A percentile compares a stretch with the other conserved stretches of the same genome.
phyloP scores from a whole-genome alignment of 345 rosid genomes.

The Arabis alpina region DNA sequence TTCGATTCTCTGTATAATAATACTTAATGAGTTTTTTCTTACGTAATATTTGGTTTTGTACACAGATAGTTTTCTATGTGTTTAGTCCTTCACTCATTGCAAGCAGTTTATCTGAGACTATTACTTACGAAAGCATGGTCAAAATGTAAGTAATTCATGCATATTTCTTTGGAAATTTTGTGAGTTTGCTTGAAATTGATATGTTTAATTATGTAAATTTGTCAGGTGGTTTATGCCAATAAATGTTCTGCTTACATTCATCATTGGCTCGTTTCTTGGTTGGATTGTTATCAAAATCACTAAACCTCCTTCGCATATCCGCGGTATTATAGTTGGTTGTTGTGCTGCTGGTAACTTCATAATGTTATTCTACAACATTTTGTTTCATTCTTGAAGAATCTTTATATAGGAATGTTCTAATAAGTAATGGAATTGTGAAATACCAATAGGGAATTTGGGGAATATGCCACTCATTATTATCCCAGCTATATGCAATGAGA shows the following conservation, averaged over 20 bases:
- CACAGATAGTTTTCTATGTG: constrained; percentile 61
- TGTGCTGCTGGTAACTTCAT: constrained; percentile 38
- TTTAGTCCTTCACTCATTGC: constrained; percentile 65
- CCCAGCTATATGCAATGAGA: constrained; percentile 74
- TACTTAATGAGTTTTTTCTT: not conserved
- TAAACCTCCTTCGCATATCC: constrained; percentile 52
- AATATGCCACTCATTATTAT: constrained; percentile 65
- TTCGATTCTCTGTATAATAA: not conserved
- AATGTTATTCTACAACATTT: not conserved
- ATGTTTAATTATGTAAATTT: too few species aligned
- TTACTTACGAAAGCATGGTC: constrained; percentile 55
- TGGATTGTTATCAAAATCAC: constrained; percentile 59
- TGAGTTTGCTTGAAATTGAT: too few species aligned
- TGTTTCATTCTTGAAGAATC: not conserved
- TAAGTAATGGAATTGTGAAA: not conserved
- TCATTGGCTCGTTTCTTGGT: constrained; percentile 57
- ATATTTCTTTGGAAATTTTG: too few species aligned
- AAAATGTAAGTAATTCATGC: constrained; percentile 51
- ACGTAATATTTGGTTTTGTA: constrained; percentile 5
- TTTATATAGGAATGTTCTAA: not conserved
- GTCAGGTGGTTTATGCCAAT: constrained; percentile 69
- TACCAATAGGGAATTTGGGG: constrained; percentile 62
- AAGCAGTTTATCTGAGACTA: constrained; percentile 54
- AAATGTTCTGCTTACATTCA: constrained; percentile 56
- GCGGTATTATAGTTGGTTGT: constrained; percentile 41